phyloP scores from a whole-genome alignment of 768 basidiomycete genomes.

The Rhodotorula graminis region DNA sequence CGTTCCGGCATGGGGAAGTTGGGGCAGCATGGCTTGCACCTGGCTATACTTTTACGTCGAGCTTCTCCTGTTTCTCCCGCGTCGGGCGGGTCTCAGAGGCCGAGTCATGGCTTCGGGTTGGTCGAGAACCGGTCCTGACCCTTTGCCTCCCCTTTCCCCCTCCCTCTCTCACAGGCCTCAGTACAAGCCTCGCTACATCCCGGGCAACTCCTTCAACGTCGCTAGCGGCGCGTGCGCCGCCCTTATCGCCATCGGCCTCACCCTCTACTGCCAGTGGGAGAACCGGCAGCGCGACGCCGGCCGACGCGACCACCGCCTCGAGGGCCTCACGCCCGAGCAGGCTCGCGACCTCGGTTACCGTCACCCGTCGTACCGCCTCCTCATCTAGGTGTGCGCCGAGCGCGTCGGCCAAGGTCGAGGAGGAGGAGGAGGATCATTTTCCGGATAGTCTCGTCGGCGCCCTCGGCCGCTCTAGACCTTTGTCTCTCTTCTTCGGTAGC shows the following conservation, averaged over 20 bases:
- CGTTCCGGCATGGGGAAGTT: constrained; percentile 14
- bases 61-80: background rate
- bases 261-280: constrained; percentile 40
- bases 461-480: background rate
- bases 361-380: constrained; percentile 44
- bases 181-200: constrained; percentile 6
- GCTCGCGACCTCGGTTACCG: constrained; percentile 34
- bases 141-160: background rate
- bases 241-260: constrained; percentile 10
- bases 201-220: constrained; percentile 41
- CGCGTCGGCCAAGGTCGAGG: too few species aligned
- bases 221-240: background rate
- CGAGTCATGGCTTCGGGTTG: too few species aligned
- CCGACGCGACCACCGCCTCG: constrained; percentile 41
- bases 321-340: constrained; percentile 38
- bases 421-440: too few species aligned
- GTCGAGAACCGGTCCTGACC: background rate
- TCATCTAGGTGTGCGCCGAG: background rate
- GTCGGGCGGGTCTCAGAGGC: background rate
- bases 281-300: constrained; percentile 41
- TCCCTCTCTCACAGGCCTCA: background rate
- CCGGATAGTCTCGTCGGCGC: too few species aligned
- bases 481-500: too few species aligned
- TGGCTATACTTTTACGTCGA: constrained; percentile 25
- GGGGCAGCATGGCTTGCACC: constrained; percentile 16